Base-by-base conservation (phyloP, 495 filamentous ascomycete species). In the Coniosporium apollinis region DNA sequence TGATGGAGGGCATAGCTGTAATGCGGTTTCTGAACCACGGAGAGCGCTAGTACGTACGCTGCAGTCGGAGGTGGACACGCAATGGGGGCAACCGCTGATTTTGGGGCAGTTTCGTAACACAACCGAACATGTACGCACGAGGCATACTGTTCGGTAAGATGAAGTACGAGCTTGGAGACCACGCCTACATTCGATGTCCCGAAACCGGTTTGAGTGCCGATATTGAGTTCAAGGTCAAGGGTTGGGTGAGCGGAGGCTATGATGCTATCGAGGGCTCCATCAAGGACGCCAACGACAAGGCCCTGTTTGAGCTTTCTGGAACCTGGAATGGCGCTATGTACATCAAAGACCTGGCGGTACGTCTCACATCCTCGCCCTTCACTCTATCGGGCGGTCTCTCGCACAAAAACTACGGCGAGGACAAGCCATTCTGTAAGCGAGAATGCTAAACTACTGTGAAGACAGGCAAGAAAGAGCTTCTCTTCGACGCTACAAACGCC, bases 81-180 rank as follows among this genome's bases (percentile, higher is more conserved):
- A n/a, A n/a, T n/a, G n/a, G n/a, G 10, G 19, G 14, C 4, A 20
- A 17, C 14, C 28, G 30, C 32, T 43, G 30, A 46, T 26, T 16
- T 10, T 28, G 19, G 5, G 4, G 10, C 36, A 87, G 81, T 56
- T 78, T 87, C 46, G 54, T 94, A 35, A 94, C 89, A 0, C 89
- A 99, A 51, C 89, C 89, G 5, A 99, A 99, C 56, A 99, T 99
- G 86, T 99, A 99, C 56, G 91, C 87, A 22, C 72, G 89, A 37
- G 89, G 89, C 17, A 96, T 99, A 37, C 62, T 99, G 9, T 94
- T 99, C 49, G 89, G 89, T 15, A 96, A 94, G 58, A 96, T 99
- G 89, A 94, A 94, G 57, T 99, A 96, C 58, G 89, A 99, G 59
- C 70, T 99, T 14, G 89, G 89, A 24, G 89, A 99, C 54, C 86